A percentile compares a stretch with the other conserved stretches of the same genome.
phyloP scores from a whole-genome alignment of 2,329 filamentous ascomycete species.

The Phialemoniopsis sp. region DNA sequence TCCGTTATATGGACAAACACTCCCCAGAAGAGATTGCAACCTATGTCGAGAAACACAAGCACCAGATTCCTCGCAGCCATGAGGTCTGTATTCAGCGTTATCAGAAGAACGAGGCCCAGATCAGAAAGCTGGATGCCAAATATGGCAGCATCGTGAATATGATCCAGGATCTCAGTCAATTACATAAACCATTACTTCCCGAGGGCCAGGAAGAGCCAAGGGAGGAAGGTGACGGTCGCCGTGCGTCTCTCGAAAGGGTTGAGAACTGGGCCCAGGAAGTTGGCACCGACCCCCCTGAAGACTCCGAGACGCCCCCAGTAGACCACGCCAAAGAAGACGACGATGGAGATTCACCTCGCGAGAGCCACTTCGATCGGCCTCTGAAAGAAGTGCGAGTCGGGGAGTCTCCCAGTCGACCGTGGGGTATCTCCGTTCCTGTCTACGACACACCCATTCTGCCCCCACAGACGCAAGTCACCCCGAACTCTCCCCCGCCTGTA shows the following conservation, averaged over 20 bases:
- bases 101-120: conserved; percentile 79
- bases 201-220: conserved; percentile 42
- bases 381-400: conserved; percentile 89
- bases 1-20: conserved; percentile 87
- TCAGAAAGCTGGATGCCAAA: conserved; percentile 86
- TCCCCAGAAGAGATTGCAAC: conserved; percentile 88
- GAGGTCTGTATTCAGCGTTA: conserved; percentile 89
- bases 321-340: conserved; percentile 31
- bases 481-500: conserved; percentile 53
- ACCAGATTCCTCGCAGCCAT: conserved; percentile 89
- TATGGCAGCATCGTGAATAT: conserved; percentile 90
- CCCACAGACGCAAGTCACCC: conserved; percentile 25
- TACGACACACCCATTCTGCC: conserved; percentile 34
- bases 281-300: conserved; percentile 44
- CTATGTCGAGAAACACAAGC: conserved; percentile 93
- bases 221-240: conserved; percentile 7
- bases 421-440: conserved; percentile 81
- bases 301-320: conserved; percentile 4
- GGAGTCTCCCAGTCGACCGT: conserved; percentile 87
- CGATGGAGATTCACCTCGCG: conserved; percentile 53
- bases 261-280: conserved; percentile 83
- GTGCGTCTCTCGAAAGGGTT: conserved; percentile 59
- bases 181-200: conserved; percentile 84
- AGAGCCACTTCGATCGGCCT: conserved; percentile 76
- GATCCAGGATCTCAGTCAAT: conserved; percentile 84